Evolutionary conservation across 768 basidiomycete genomes (phyloP).

Genomic region (Leccinum aurantiacum): DNA sequence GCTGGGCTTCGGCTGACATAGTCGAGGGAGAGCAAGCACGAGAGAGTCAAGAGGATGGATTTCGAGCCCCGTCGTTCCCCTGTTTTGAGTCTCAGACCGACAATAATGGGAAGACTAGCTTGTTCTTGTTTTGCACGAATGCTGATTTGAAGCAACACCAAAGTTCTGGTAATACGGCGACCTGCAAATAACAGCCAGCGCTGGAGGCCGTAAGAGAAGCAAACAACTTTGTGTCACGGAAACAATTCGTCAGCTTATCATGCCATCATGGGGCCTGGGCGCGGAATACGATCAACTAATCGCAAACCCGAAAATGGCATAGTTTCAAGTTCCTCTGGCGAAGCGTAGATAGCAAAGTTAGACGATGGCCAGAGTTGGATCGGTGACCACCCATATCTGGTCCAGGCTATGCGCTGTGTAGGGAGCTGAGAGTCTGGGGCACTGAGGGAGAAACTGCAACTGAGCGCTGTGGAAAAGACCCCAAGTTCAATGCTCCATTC

Average conservation of each 20-base stretch:
- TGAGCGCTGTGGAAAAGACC: no score
- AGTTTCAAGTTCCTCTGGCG: neutral
- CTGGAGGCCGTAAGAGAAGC: neutral
- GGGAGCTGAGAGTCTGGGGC: no score
- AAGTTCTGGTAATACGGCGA: neutral
- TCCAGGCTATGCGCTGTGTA: no score
- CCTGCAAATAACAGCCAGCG: neutral
- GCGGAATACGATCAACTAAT: neutral
- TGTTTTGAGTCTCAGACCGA: neutral
- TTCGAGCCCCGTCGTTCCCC: neutral
- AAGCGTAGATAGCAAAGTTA: neutral
- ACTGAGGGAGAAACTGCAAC: no score
- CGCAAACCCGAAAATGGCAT: neutral
- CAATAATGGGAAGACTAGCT: neutral
- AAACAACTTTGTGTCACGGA: neutral
- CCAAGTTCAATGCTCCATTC: no score
- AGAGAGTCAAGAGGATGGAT: neutral
- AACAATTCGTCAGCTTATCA: neutral
- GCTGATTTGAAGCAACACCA: neutral
- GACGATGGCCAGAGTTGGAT: neutral
- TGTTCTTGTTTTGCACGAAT: neutral
- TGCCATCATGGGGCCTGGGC: neutral
- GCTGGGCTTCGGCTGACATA: constrained; percentile 19
- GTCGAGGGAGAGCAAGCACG: neutral
- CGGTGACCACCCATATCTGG: no score